These are phyloP conservation scores for Chytriomyces confervae DNA, from an alignment of 192 early-diverging fungal species.

Conservation along the genomic window DNA sequence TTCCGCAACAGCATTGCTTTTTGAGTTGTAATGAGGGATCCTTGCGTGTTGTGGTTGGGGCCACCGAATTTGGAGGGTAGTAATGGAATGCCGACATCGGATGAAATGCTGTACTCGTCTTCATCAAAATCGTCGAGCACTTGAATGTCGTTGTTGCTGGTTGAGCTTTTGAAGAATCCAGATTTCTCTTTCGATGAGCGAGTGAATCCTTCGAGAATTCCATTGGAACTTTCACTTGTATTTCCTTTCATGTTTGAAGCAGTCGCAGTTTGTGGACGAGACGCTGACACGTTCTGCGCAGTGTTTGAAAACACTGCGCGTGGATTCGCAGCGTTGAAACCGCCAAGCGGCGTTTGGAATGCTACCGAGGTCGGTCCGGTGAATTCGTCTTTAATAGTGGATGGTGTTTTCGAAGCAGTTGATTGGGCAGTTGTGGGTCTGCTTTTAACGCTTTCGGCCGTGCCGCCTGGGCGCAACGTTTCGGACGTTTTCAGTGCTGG, in stretches of 20 bases:
- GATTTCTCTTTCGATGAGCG: not conserved
- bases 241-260: not conserved
- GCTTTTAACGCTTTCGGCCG: not conserved
- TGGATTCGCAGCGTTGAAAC: constrained; percentile 26
- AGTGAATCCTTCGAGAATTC: not conserved
- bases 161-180: not conserved
- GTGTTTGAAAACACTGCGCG: constrained; percentile 1
- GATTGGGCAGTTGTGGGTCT: not conserved
- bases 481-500: not conserved
- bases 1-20: constrained; percentile 10
- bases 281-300: not conserved
- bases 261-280: not conserved
- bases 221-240: no score
- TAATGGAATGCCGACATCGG: constrained; percentile 1
- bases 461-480: not conserved
- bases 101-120: constrained; percentile 28
- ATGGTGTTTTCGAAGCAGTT: not conserved
- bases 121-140: constrained; percentile 41
- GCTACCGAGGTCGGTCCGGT: constrained; percentile 2
- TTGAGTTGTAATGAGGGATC: constrained; percentile 26
- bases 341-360: constrained; percentile 31
- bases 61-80: not conserved
- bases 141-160: constrained; percentile 18
- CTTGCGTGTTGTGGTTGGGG: not conserved
- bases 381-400: not conserved